Conservation (phyloP, 441 rosid species). For the Gossypium schwendimanii region DNA sequence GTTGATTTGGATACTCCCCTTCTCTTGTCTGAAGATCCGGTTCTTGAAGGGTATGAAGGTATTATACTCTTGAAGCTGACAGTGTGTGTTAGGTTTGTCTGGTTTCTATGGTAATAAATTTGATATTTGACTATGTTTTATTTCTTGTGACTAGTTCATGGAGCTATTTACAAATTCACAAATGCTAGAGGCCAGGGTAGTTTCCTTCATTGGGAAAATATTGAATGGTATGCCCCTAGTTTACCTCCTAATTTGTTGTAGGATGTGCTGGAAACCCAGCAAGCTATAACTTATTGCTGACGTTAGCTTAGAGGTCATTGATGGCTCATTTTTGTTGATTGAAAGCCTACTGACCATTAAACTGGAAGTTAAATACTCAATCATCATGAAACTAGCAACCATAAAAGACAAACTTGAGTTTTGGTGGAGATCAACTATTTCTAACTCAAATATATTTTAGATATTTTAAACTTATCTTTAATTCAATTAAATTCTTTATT, state of each 20-base stretch:
- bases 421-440: too few relatives aligned
- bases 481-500: too few relatives aligned
- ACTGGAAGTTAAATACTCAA: not conserved
- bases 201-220: slow-evolving; percentile 60
- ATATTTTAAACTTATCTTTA: too few relatives aligned
- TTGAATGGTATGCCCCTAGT: slow-evolving; percentile 30
- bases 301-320: not conserved
- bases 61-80: slow-evolving; percentile 13
- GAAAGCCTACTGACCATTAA: not conserved
- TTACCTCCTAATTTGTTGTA: not conserved
- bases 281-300: not conserved
- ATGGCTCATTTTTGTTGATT: not conserved
- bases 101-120: not conserved
- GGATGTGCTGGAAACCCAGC: not conserved
- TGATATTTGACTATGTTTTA: slow-evolving; percentile 9
- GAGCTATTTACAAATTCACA: slow-evolving; percentile 69
- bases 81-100: not conserved
- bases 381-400: too few relatives aligned
- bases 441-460: too few relatives aligned
- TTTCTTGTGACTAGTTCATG: slow-evolving; percentile 36
- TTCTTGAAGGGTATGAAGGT: slow-evolving; percentile 82
- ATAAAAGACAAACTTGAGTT: too few relatives aligned
- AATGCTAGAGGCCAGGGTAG: slow-evolving; percentile 72
- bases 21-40: slow-evolving; percentile 82
- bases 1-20: slow-evolving; percentile 82